Conservation (phyloP, 2,329 filamentous ascomycete genomes). For the Lasiodiplodia citricola region DNA sequence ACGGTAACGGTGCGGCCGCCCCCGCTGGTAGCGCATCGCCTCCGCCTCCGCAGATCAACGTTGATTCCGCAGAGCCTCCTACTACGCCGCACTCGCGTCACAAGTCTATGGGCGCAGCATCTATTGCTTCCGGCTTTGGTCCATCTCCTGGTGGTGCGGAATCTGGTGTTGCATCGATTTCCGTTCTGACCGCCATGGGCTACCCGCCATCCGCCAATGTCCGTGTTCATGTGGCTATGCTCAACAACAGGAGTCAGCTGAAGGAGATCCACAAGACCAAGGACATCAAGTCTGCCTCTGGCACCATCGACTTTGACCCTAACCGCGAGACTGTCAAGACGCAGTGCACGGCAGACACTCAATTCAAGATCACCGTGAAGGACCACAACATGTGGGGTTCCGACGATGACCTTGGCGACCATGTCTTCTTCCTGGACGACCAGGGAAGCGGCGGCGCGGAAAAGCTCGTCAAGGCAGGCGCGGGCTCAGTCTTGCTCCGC, state of each 20-base stretch:
- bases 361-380: constrained; percentile 86
- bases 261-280: constrained; percentile 94
- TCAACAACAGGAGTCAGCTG: constrained; percentile 56
- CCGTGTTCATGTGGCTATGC: constrained; percentile 66
- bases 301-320: constrained; percentile 65
- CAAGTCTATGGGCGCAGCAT: constrained; percentile 42
- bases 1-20: constrained; percentile 31
- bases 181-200: constrained; percentile 76
- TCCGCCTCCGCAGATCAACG: constrained; percentile 39
- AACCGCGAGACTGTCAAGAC: constrained; percentile 76
- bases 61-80: constrained; percentile 33
- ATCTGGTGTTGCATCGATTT: constrained; percentile 78
- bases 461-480: constrained; percentile 76
- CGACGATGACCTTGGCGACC: constrained; percentile 83
- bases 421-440: constrained; percentile 91
- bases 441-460: constrained; percentile 69
- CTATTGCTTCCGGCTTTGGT: constrained; percentile 48
- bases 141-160: constrained; percentile 59
- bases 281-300: constrained; percentile 75
- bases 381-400: constrained; percentile 84
- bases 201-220: constrained; percentile 79
- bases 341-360: constrained; percentile 77
- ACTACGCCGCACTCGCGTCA: constrained; percentile 40
- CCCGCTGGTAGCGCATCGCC: constrained; percentile 32
- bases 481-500: constrained; percentile 73